Percentiles rank a stretch among this genome's conserved stretches.
Evolutionary conservation across 1,284 basidiomycete species (phyloP).

Genomic region (Uromyces viciae-fabae): DNA sequence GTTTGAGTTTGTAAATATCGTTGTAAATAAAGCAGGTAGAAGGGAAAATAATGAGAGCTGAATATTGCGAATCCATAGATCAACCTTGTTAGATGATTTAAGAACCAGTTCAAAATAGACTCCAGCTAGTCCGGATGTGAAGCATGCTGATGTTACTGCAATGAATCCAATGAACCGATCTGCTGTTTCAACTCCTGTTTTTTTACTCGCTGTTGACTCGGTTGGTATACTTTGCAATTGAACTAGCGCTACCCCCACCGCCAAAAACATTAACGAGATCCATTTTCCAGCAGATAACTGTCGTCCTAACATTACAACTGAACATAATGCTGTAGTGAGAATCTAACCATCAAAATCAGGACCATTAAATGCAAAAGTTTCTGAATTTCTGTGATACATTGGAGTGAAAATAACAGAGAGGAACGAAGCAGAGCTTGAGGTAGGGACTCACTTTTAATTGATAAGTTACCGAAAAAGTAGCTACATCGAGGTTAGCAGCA

Average conservation of each 20-base stretch:
- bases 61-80: constrained; percentile 94
- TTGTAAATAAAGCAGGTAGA: constrained; percentile 78
- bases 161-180: constrained; percentile 70
- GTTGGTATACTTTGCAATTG: constrained; percentile 67
- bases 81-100: constrained; percentile 54
- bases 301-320: constrained; percentile 79
- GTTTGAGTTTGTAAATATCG: constrained; percentile 60
- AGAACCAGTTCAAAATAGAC: constrained; percentile 95
- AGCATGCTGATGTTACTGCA: constrained; percentile 84
- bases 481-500: constrained; percentile 83
- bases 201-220: constrained; percentile 39
- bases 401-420: too few species aligned
- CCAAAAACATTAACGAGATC: constrained; percentile 76
- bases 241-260: constrained; percentile 85
- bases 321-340: constrained; percentile 90
- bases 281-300: constrained; percentile 72
- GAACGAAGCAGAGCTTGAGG: neutral
- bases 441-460: constrained; percentile 45
- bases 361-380: too few species aligned
- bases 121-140: constrained; percentile 94
- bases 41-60: constrained; percentile 92
- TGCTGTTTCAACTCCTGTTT: constrained; percentile 39
- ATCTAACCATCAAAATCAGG: constrained; percentile 61
- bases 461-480: constrained; percentile 73
- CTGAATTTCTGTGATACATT: too few species aligned